Evolutionary conservation across 192 early-diverging fungal genomes (phyloP).

Genomic region (Diversispora eburnea): DNA sequence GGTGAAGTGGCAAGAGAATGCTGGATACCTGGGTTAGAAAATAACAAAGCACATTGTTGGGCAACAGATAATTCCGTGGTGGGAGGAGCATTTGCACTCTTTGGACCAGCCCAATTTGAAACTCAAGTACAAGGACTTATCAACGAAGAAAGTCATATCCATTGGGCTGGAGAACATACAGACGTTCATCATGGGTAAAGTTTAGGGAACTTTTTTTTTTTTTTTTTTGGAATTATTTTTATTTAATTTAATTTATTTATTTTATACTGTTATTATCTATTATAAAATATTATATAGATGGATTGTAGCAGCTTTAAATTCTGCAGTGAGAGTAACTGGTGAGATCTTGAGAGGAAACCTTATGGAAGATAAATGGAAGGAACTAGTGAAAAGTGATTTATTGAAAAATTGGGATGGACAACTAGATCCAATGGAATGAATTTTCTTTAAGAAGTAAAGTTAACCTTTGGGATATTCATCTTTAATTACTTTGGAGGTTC

Average conservation of each 20-base stretch:
- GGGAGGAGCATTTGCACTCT: slow-evolving; percentile 30
- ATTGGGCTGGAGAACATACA: slow-evolving; percentile 38
- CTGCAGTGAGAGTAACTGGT: background rate
- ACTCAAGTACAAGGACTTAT: slow-evolving; percentile 19
- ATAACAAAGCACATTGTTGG: slow-evolving; percentile 31
- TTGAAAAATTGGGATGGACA: background rate
- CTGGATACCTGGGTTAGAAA: slow-evolving; percentile 11
- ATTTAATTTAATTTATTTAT: too few relatives aligned
- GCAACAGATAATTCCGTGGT: slow-evolving; percentile 19
- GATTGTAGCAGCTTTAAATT: background rate
- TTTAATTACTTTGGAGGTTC: too few relatives aligned
- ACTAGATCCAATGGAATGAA: background rate
- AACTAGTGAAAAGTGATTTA: background rate
- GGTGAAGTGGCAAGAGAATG: slow-evolving; percentile 21
- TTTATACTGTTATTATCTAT: too few relatives aligned
- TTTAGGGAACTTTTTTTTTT: too few relatives aligned
- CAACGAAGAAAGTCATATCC: slow-evolving; percentile 19
- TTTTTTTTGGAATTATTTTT: too few relatives aligned
- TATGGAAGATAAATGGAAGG: background rate
- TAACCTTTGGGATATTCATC: too few relatives aligned
- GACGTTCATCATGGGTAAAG: slow-evolving; percentile 28
- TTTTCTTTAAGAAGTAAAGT: too few relatives aligned
- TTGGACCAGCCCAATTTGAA: slow-evolving; percentile 22
- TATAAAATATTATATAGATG: background rate
- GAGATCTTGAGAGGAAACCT: background rate